Conservation (phyloP, 2,329 filamentous ascomycete genomes). For the Cryphonectria parasitica region DNA sequence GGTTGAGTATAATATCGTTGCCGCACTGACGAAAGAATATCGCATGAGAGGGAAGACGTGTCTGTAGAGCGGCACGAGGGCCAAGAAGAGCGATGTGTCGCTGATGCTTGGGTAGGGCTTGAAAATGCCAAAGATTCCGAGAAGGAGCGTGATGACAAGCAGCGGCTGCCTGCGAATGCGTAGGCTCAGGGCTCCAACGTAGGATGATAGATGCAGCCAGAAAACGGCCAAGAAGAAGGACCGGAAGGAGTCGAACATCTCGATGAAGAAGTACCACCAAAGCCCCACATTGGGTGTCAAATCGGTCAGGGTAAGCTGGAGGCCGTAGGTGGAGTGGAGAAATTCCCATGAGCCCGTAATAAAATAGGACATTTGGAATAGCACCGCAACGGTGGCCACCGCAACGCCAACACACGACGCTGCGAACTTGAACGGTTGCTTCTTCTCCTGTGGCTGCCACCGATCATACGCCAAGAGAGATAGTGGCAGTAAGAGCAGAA, state of each 20-base stretch:
- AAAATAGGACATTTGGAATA: constrained; percentile 73
- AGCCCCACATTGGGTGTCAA: constrained; percentile 93
- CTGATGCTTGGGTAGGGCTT: constrained; percentile 95
- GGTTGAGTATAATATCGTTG: constrained; percentile 83
- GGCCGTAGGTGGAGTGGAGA: constrained; percentile 85
- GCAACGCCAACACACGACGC: constrained; percentile 58
- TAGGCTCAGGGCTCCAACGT: constrained; percentile 83
- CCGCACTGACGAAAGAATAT: constrained; percentile 85
- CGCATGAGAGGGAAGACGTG: constrained; percentile 93
- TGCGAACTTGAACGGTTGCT: constrained; percentile 55
- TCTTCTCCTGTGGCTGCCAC: constrained; percentile 13
- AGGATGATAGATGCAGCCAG: constrained; percentile 91
- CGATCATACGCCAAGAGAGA: constrained; percentile 80
- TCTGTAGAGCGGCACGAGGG: constrained; percentile 81
- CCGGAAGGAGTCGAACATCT: constrained; percentile 98
- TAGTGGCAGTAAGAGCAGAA: constrained; percentile 82
- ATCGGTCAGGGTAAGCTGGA: constrained; percentile 88
- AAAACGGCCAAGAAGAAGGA: constrained; percentile 97
- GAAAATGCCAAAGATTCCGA: constrained; percentile 92
- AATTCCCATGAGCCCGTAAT: constrained; percentile 88
- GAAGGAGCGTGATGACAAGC: constrained; percentile 79
- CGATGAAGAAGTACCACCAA: constrained; percentile 99
- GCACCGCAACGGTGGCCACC: constrained; percentile 55
- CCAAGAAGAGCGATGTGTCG: constrained; percentile 85
- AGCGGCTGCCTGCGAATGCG: constrained; percentile 84